These are phyloP conservation scores for Ceriops tagal DNA, from an alignment of 345 rosid species.

Conservation along the genomic window DNA sequence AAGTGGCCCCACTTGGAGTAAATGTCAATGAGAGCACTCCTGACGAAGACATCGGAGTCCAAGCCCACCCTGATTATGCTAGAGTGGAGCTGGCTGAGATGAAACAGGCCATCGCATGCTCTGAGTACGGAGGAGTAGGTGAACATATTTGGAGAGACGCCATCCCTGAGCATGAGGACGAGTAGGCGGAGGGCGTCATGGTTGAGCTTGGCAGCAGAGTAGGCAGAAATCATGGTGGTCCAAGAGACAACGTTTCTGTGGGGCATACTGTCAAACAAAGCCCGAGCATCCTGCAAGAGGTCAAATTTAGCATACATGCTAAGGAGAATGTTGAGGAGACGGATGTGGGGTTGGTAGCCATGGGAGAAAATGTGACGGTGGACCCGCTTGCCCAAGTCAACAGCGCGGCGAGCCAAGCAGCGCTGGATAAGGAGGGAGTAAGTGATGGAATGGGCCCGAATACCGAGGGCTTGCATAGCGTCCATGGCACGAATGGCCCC, in stretches of 20 bases:
- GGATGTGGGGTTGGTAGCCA: constrained; percentile 43
- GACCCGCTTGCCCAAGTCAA: constrained; percentile 44
- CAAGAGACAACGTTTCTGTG: constrained; percentile 45
- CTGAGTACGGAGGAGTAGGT: constrained; percentile 64
- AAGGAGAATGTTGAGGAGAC: constrained; percentile 43
- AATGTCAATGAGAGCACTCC: constrained; percentile 66
- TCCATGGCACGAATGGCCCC: constrained; percentile 55
- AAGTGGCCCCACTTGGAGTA: constrained; percentile 56
- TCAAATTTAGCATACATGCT: constrained; percentile 54
- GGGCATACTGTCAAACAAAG: constrained; percentile 39
- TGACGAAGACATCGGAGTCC: constrained; percentile 62
- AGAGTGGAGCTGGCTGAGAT: constrained; percentile 52
- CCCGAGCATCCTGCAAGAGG: constrained; percentile 39
- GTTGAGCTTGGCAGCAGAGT: constrained; percentile 28
- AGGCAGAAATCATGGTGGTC: constrained; percentile 75
- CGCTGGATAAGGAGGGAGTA: constrained; percentile 59
- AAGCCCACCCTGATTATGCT: constrained; percentile 50
- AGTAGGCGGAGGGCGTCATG: constrained; percentile 29
- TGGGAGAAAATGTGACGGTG: constrained; percentile 46
- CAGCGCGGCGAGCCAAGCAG: constrained; percentile 45
- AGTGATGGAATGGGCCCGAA: constrained; percentile 50
- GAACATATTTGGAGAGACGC: constrained; percentile 56
- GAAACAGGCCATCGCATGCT: constrained; percentile 37
- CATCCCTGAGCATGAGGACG: constrained; percentile 49
- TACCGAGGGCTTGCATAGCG: constrained; percentile 37